phyloP scores from a whole-genome alignment of 129 eudicot genomes.

The Chrysanthemum seticuspe region DNA sequence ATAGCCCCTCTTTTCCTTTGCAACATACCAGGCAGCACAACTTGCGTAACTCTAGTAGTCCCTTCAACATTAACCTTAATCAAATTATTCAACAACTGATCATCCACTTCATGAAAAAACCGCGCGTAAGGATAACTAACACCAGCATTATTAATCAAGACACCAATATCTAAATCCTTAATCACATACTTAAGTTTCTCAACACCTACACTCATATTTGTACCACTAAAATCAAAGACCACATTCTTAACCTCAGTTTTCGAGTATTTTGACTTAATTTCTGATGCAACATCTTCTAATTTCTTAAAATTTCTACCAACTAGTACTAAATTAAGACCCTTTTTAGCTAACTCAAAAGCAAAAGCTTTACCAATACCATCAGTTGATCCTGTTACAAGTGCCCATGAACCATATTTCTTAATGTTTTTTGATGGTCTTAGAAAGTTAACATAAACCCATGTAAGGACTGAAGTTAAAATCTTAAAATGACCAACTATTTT shows the following conservation, averaged over 20 bases:
- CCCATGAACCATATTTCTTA: constrained; percentile 89
- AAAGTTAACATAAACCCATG: constrained; percentile 44
- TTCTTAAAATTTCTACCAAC: constrained; percentile 76
- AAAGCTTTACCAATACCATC: constrained; percentile 91
- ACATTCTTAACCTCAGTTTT: constrained; percentile 57
- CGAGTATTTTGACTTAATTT: constrained; percentile 48
- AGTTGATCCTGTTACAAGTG: constrained; percentile 81
- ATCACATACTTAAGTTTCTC: constrained; percentile 19
- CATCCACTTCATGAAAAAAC: no score
- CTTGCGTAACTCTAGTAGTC: no score
- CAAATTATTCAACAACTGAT: no score
- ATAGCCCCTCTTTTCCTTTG: no score
- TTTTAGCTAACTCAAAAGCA: constrained; percentile 71
- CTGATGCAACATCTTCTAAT: constrained; percentile 49
- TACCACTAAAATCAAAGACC: constrained; percentile 68
- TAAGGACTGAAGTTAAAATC: constrained; percentile 13
- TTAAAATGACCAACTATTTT: neutral
- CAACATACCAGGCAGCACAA: no score
- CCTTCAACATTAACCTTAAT: no score
- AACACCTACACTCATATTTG: constrained; percentile 31
- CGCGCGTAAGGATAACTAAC: constrained; percentile 23
- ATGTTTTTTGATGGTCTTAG: constrained; percentile 48
- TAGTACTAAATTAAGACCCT: constrained; percentile 62
- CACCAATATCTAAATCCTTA: constrained; percentile 32
- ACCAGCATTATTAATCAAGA: constrained; percentile 32